Base-by-base conservation (phyloP, 2,329 filamentous ascomycete genomes). In the Hansfordia pulvinata region DNA sequence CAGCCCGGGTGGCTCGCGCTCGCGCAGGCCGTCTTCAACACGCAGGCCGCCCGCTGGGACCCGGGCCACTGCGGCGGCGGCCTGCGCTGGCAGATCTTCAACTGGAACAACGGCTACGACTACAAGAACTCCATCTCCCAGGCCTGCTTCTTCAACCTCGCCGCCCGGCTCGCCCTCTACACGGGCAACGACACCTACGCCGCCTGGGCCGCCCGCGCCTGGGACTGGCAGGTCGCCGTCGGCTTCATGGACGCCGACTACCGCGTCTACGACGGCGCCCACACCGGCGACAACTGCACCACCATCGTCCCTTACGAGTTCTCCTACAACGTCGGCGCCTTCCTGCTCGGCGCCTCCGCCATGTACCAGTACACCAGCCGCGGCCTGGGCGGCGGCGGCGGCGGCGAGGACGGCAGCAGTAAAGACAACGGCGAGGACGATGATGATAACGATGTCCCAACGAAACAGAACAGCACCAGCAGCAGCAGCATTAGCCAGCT, bases 11-110 rank as follows among this genome's bases (percentile, higher is more conserved):
- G 77, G 71, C 60, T 83, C 8, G 70, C 74, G 4, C 64, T 90
- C 9, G 80, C 76, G 3, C 74, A 85, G 46, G 79, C 76, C 26
- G 78, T 84, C 17, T 92, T 90, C 58, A 83, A 92, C 47, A 76
- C 73, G 3, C 81, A 88, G 42, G 73, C 71, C 3, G 57, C 60
- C 16, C 69, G 81, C 19, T 90, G 81, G 83, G 80, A 86, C 35
- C 58, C 49, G 1, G 50, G 60, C 1, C 55, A 69, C 27, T 92
- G 83, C 39, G 62, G 60, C n/a, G 83, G 83, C 20, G 84, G 83
- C 5, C 49, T 90, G 26, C 69, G 79, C 34, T 88, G 81, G 81
- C 84, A 93, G 53, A 84, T 93, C 25, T 88, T 80, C 46, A 62
- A 69, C 1, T 85, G 81, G 59, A 90, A 92, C 45, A 72, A 67